These are phyloP conservation scores for Melaleuca alternifolia DNA, from an alignment of 345 rosid genomes.

Conservation along the genomic window DNA sequence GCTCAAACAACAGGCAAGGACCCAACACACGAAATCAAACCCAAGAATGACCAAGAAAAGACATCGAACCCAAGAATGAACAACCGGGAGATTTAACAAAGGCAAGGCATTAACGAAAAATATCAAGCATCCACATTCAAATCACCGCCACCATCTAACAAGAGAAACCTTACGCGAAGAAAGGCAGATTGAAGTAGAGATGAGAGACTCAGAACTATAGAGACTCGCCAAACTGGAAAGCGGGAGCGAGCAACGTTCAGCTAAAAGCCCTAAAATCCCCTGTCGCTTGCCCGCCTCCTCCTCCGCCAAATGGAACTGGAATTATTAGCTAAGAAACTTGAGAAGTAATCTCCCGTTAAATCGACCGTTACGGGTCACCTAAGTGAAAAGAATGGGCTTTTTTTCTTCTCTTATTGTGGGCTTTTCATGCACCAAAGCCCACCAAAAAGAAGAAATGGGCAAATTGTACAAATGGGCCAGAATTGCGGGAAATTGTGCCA, in stretches of 20 bases:
- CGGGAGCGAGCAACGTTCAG: neutral
- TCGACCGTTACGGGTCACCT: neutral
- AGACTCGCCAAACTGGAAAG: neutral
- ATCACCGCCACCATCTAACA: neutral
- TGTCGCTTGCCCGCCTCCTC: neutral
- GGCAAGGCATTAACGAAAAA: neutral
- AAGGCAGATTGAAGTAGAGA: neutral
- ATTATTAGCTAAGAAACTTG: neutral
- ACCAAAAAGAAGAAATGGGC: neutral
- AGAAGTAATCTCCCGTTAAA: neutral
- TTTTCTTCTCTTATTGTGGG: rapidly evolving
- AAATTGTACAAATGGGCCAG: neutral
- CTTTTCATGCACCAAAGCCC: neutral
- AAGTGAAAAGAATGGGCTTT: neutral
- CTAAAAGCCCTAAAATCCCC: neutral
- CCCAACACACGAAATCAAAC: neutral
- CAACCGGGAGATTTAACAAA: neutral
- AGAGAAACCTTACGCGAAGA: neutral
- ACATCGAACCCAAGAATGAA: neutral
- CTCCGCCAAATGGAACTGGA: neutral
- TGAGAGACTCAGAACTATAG: neutral
- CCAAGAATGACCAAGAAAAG: neutral
- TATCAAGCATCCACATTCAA: neutral
- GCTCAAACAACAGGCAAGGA: neutral
- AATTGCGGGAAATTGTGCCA: neutral